These are phyloP conservation scores for Pichia sp. DNA, from an alignment of 1,139 yeast species.

Conservation along the genomic window DNA sequence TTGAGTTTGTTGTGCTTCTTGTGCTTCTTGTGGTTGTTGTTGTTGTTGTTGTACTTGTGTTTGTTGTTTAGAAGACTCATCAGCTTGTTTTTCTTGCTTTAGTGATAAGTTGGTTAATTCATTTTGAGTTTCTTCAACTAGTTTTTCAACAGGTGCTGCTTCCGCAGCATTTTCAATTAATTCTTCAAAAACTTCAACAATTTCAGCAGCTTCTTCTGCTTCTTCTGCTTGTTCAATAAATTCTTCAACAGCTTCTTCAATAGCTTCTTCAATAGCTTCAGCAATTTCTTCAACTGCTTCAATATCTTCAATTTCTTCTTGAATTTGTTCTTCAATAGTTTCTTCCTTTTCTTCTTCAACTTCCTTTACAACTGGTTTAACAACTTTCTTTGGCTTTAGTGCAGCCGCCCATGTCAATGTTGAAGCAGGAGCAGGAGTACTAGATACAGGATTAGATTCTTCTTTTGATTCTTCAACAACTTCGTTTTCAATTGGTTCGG, in stretches of 20 bases:
- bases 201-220: slow-evolving; percentile 40
- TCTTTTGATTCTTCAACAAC: neutral
- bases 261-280: slow-evolving; percentile 15
- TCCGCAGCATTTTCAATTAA: slow-evolving; percentile 2
- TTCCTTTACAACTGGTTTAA: slow-evolving; percentile 17
- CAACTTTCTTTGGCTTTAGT: slow-evolving; percentile 22
- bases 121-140: slow-evolving; percentile 7
- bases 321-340: slow-evolving; percentile 8
- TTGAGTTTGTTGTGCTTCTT: slow-evolving; percentile 15
- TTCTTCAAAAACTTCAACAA: slow-evolving; percentile 23
- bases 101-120: slow-evolving; percentile 1
- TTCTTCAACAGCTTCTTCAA: slow-evolving; percentile 18
- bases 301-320: slow-evolving; percentile 11
- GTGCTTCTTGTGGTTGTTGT: slow-evolving; percentile 14
- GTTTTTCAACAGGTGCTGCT: slow-evolving; percentile 4
- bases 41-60: slow-evolving; percentile 7
- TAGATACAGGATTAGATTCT: slow-evolving; percentile 9
- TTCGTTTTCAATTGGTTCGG: neutral
- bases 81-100: slow-evolving; percentile 1
- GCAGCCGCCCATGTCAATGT: slow-evolving; percentile 33
- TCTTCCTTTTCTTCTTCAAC: slow-evolving; percentile 12
- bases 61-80: neutral
- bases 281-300: slow-evolving; percentile 19
- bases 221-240: slow-evolving; percentile 1
- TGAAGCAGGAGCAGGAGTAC: slow-evolving; percentile 45